A percentile compares a stretch with the other conserved stretches of the same genome.
These are phyloP conservation scores for Metschnikowia picachoensis DNA, from an alignment of 805 yeast species.

Conservation along the genomic window DNA sequence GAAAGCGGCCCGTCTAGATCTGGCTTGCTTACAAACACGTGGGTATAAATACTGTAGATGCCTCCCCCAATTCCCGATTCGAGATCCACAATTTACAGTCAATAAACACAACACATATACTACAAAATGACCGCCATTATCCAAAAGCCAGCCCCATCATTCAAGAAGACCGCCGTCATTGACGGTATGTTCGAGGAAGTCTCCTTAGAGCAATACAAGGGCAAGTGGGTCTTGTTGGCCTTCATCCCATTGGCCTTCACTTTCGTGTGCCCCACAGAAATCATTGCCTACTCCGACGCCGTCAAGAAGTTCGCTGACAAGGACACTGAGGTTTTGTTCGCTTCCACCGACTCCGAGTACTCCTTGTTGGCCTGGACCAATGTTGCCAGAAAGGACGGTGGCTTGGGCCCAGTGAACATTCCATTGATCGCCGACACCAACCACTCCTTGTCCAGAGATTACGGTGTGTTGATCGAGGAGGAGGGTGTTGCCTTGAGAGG, in stretches of 20 bases:
- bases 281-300: slow-evolving; percentile 97
- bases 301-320: slow-evolving; percentile 82
- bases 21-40: slow-evolving; percentile 13
- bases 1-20: slow-evolving; percentile 18
- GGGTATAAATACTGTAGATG: slow-evolving; percentile 13
- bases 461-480: slow-evolving; percentile 96
- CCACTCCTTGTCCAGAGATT: slow-evolving; percentile 91
- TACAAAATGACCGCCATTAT: slow-evolving; percentile 76
- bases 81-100: not conserved
- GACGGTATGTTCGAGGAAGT: slow-evolving; percentile 96
- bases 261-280: slow-evolving; percentile 98
- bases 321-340: slow-evolving; percentile 86
- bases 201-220: slow-evolving; percentile 91
- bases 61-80: not conserved
- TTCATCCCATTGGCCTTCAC: slow-evolving; percentile 99
- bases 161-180: slow-evolving; percentile 95
- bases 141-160: slow-evolving; percentile 94
- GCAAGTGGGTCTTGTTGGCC: slow-evolving; percentile 96
- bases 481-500: slow-evolving; percentile 98
- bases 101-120: not conserved
- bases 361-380: slow-evolving; percentile 98
- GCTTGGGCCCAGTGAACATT: slow-evolving; percentile 90
- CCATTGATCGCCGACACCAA: slow-evolving; percentile 96
- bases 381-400: slow-evolving; percentile 95
- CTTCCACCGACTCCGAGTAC: slow-evolving; percentile 98